These are phyloP conservation scores for Margaritispora aquatica DNA, from an alignment of 495 filamentous ascomycete species.

Conservation along the genomic window DNA sequence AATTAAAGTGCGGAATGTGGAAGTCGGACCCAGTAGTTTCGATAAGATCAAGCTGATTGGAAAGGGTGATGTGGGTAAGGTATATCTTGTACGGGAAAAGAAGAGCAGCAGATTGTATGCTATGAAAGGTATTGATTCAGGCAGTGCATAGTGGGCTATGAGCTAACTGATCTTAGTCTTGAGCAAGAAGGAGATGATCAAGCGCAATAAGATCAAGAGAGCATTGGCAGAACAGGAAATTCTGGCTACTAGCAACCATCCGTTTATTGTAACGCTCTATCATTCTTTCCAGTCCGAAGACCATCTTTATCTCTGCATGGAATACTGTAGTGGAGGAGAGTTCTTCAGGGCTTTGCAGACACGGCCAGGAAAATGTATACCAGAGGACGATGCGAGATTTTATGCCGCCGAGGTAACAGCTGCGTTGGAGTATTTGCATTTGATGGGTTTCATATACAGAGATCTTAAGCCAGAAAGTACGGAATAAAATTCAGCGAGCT, in stretches of 20 bases:
- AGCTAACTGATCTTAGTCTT: conserved; percentile 52
- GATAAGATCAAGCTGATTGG: conserved; percentile 99
- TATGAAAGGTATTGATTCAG: conserved; percentile 75
- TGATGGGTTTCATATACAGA: conserved; percentile 99
- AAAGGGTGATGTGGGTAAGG: conserved; percentile 97
- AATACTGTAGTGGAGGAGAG: conserved; percentile 97
- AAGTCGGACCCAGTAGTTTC: conserved; percentile 92
- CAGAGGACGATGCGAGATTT: conserved; percentile 94
- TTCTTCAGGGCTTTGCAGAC: conserved; percentile 98
- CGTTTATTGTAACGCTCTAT: conserved; percentile 96
- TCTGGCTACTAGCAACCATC: conserved; percentile 95
- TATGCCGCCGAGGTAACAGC: conserved; percentile 99
- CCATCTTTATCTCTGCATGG: conserved; percentile 97
- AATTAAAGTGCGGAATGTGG: conserved; percentile 95
- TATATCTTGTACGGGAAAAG: conserved; percentile 96
- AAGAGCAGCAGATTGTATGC: conserved; percentile 92
- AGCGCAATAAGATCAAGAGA: conserved; percentile 99
- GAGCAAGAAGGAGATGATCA: conserved; percentile 99
- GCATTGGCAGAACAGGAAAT: conserved; percentile 98
- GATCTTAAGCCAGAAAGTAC: conserved; percentile 97
- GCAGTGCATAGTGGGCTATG: background rate
- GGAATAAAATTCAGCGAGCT: conserved; percentile 32
- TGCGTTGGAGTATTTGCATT: conserved; percentile 91
- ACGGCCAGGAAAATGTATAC: conserved; percentile 90
- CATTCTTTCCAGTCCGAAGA: conserved; percentile 99